Evolutionary conservation across 306 rosid genomes (phyloP).

Genomic region (Lagenaria siceraria): DNA sequence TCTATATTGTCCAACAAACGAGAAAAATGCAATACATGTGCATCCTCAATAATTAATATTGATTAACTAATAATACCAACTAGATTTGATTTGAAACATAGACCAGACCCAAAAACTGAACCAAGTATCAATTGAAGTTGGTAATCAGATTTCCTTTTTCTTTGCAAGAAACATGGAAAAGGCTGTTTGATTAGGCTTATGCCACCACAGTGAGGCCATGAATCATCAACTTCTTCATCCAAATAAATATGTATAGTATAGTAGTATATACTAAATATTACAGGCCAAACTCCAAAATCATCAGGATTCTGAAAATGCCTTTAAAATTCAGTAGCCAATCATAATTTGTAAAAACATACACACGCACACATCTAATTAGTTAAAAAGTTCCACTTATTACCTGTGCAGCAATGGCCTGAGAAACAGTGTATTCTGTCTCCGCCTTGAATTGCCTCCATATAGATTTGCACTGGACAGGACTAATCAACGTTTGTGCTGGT

Average conservation of each 20-base stretch:
- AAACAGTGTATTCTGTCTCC: conserved; percentile 86
- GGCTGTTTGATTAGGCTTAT: neutral
- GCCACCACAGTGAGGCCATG: neutral
- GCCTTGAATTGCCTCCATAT: conserved; percentile 92
- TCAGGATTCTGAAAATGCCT: conserved; percentile 1
- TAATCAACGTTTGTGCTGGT: conserved; percentile 57
- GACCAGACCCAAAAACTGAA: neutral
- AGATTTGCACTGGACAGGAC: conserved; percentile 95
- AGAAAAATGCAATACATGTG: neutral
- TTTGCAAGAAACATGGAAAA: neutral
- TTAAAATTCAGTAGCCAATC: neutral
- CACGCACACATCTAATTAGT: too few species aligned
- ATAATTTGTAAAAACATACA: neutral
- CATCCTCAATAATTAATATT: neutral
- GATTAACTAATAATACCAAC: neutral
- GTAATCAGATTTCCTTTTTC: neutral
- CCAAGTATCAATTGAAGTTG: neutral
- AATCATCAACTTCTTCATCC: neutral
- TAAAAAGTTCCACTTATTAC: conserved; percentile 15
- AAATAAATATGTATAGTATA: neutral
- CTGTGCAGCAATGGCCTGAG: conserved; percentile 99
- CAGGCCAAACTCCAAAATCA: neutral
- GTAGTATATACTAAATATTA: neutral
- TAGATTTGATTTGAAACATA: neutral
- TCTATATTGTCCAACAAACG: neutral